A percentile compares a stretch with the other conserved stretches of the same genome.
Evolutionary conservation across 305 asterid genomes (phyloP).

Genomic region (Lippia alba): DNA sequence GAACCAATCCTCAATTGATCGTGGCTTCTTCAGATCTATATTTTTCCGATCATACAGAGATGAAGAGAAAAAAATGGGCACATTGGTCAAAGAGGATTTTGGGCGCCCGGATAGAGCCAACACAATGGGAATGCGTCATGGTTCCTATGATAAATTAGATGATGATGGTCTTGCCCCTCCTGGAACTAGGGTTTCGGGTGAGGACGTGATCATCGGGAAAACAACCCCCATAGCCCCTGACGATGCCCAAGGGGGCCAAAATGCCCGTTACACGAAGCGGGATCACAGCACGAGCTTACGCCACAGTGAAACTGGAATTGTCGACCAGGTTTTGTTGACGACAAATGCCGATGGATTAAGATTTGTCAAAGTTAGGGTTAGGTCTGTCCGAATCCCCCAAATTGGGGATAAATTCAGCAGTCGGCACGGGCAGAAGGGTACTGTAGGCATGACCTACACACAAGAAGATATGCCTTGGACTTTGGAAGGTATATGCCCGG

Average conservation of each 20-base stretch:
- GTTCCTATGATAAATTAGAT: constrained; percentile 95
- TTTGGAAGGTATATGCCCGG: constrained; percentile 88
- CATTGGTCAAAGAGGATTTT: constrained; percentile 96
- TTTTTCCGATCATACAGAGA: constrained; percentile 96
- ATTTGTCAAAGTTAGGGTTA: constrained; percentile 92
- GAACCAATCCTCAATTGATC: constrained; percentile 98
- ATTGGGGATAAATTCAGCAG: constrained; percentile 97
- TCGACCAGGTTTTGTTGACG: constrained; percentile 90
- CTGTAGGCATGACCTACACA: constrained; percentile 96
- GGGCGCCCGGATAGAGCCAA: constrained; percentile 88
- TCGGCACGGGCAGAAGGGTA: constrained; percentile 97
- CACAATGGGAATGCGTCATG: constrained; percentile 99
- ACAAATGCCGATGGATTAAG: constrained; percentile 96
- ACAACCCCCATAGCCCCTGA: constrained; percentile 93
- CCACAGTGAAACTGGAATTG: constrained; percentile 95
- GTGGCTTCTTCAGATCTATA: constrained; percentile 93
- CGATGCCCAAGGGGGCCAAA: constrained; percentile 75
- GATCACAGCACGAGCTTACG: constrained; percentile 98
- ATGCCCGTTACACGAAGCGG: constrained; percentile 86
- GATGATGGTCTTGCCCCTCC: constrained; percentile 99
- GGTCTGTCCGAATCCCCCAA: constrained; percentile 96
- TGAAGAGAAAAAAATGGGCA: constrained; percentile 98
- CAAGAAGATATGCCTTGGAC: constrained; percentile 99
- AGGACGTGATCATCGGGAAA: constrained; percentile 97
- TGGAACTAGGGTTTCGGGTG: constrained; percentile 96